phyloP scores from a whole-genome alignment of 768 basidiomycete species.

The Serpula lacrymans region DNA sequence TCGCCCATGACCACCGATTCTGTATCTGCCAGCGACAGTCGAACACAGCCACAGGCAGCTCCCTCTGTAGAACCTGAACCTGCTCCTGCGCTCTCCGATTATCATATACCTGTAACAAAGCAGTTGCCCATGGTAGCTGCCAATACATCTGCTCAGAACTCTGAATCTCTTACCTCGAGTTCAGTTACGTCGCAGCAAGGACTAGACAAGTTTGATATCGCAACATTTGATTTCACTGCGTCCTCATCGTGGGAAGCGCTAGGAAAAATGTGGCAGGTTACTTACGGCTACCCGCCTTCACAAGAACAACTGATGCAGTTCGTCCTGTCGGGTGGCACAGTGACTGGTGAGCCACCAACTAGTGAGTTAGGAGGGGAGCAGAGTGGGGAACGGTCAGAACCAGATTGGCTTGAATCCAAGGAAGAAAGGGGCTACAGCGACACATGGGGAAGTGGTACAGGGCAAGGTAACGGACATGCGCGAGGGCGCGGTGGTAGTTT shows the following conservation, averaged over 20 bases:
- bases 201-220: constrained; percentile 66
- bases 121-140: constrained; percentile 45
- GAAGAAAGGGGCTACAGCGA: constrained; percentile 34
- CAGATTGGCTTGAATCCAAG: constrained; percentile 9
- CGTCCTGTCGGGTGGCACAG: constrained; percentile 43
- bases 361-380: constrained; percentile 16
- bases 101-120: constrained; percentile 42
- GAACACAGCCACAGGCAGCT: constrained; percentile 18
- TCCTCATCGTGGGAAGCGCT: constrained; percentile 79
- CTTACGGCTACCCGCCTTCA: constrained; percentile 64
- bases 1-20: constrained; percentile 37
- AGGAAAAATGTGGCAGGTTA: constrained; percentile 72
- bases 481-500: constrained; percentile 26
- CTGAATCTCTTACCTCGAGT: constrained; percentile 24
- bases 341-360: constrained; percentile 10
- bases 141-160: constrained; percentile 53
- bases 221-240: constrained; percentile 69
- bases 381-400: constrained; percentile 21
- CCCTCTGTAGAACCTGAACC: constrained; percentile 40
- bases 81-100: constrained; percentile 41
- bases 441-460: constrained; percentile 34
- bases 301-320: constrained; percentile 78
- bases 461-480: constrained; percentile 34
- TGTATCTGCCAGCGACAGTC: constrained; percentile 20
- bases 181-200: constrained; percentile 44